Evolutionary conservation across 2,329 filamentous ascomycete species (phyloP).

Genomic region (Penicillium italicum): DNA sequence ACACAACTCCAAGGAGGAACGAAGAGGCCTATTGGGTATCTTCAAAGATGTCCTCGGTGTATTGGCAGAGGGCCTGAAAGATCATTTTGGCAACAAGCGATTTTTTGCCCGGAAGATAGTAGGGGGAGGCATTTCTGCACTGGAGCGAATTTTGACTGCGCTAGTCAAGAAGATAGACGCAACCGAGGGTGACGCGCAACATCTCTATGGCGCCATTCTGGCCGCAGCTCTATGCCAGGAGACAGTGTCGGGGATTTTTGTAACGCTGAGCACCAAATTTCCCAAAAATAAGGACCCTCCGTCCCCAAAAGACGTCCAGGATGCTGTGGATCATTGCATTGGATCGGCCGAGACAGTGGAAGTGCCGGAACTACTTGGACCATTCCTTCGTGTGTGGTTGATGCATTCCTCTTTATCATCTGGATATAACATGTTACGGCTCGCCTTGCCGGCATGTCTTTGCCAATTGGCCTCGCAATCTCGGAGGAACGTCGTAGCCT

Average conservation of each 20-base stretch:
- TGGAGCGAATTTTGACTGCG: slow-evolving; percentile 68
- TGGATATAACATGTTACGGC: slow-evolving; percentile 32
- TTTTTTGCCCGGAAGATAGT: slow-evolving; percentile 78
- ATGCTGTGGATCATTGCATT: slow-evolving; percentile 36
- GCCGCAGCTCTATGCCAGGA: slow-evolving; percentile 78
- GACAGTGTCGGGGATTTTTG: slow-evolving; percentile 66
- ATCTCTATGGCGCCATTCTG: slow-evolving; percentile 78
- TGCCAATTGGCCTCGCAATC: slow-evolving; percentile 58
- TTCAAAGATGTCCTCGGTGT: slow-evolving; percentile 57
- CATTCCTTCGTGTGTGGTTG: slow-evolving; percentile 49
- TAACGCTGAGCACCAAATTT: slow-evolving; percentile 34
- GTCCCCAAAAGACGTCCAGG: slow-evolving; percentile 24
- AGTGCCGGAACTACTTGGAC: slow-evolving; percentile 39
- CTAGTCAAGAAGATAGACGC: slow-evolving; percentile 56
- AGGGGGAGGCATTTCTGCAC: slow-evolving; percentile 70
- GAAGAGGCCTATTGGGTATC: slow-evolving; percentile 66
- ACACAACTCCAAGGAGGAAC: slow-evolving; percentile 57
- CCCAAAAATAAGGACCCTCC: slow-evolving; percentile 9
- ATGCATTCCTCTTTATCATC: slow-evolving; percentile 56
- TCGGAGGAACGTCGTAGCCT: slow-evolving; percentile 63
- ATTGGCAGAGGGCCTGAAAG: slow-evolving; percentile 69
- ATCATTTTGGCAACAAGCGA: slow-evolving; percentile 79
- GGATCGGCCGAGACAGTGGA: slow-evolving; percentile 44
- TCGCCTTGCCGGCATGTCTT: slow-evolving; percentile 65
- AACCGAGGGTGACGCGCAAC: slow-evolving; percentile 58